Evolutionary conservation across 495 filamentous ascomycete species (phyloP).

Genomic region (Xylaria sp.): DNA sequence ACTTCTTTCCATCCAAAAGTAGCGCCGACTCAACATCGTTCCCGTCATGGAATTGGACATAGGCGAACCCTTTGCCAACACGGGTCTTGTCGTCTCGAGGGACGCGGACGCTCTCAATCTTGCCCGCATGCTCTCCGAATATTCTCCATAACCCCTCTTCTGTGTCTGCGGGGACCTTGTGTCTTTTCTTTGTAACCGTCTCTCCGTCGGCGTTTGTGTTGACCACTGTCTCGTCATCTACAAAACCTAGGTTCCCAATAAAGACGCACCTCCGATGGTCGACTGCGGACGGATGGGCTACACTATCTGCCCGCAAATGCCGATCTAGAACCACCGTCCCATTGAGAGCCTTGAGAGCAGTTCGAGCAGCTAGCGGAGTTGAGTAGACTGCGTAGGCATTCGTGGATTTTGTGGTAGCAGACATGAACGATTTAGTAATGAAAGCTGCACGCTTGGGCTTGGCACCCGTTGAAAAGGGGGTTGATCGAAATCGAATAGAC

Average conservation of each 20-base stretch:
- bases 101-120: conserved; percentile 92
- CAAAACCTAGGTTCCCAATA: conserved; percentile 94
- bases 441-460: conserved; percentile 91
- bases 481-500: conserved; percentile 91
- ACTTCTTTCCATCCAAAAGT: conserved; percentile 85
- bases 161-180: conserved; percentile 77
- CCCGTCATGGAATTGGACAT: conserved; percentile 90
- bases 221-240: conserved; percentile 78
- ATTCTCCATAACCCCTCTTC: conserved; percentile 96
- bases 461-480: conserved; percentile 75
- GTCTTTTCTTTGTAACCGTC: conserved; percentile 67
- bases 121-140: conserved; percentile 76
- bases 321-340: conserved; percentile 83
- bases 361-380: conserved; percentile 72
- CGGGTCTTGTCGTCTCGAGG: conserved; percentile 86
- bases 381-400: conserved; percentile 94
- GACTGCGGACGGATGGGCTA: conserved; percentile 82
- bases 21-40: conserved; percentile 90
- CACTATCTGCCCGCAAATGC: conserved; percentile 86
- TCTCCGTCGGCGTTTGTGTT: conserved; percentile 64
- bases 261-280: conserved; percentile 93
- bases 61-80: conserved; percentile 96
- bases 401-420: conserved; percentile 87
- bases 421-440: conserved; percentile 80
- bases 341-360: conserved; percentile 79